A percentile compares a stretch with the other conserved stretches of the same genome.
phyloP scores from a whole-genome alignment of 164 flowering plant species.

The Liriodendron chinense region DNA sequence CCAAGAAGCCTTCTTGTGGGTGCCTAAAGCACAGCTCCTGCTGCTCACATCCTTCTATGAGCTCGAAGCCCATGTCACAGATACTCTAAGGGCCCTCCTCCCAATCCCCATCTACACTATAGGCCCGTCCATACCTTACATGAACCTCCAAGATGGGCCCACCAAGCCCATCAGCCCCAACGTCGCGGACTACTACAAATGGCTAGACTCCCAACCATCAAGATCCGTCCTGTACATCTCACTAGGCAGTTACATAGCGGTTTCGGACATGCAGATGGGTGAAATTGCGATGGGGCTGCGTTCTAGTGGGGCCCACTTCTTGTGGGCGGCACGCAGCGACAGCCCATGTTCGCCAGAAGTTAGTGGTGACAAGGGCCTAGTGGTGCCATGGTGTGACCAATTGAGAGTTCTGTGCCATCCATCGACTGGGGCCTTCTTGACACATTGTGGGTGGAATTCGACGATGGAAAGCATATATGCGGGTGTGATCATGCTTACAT shows the following conservation, averaged over 20 bases:
- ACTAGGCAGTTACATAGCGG: background rate
- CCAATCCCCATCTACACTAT: constrained; percentile 30
- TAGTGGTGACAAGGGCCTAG: constrained; percentile 34
- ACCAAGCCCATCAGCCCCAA: background rate
- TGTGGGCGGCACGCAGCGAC: constrained; percentile 5
- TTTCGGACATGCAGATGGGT: background rate
- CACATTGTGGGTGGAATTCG: constrained; percentile 74
- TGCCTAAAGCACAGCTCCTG: constrained; percentile 34
- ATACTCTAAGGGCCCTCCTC: constrained; percentile 17
- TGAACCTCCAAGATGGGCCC: background rate
- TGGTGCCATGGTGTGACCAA: constrained; percentile 75
- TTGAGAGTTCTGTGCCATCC: constrained; percentile 50
- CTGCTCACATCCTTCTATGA: constrained; percentile 32
- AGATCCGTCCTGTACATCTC: background rate
- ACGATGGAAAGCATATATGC: constrained; percentile 40
- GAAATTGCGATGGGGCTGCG: background rate
- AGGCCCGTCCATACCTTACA: constrained; percentile 32
- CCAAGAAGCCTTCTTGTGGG: constrained; percentile 2
- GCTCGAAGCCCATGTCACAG: constrained; percentile 33
- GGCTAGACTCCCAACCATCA: constrained; percentile 2
- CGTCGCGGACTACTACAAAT: background rate
- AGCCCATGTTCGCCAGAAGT: constrained; percentile 17
- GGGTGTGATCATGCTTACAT: constrained; percentile 57
- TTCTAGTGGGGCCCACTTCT: background rate
- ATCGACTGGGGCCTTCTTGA: constrained; percentile 62